Conservation (phyloP, 257 asterid species). For the Paulownia fortunei region DNA sequence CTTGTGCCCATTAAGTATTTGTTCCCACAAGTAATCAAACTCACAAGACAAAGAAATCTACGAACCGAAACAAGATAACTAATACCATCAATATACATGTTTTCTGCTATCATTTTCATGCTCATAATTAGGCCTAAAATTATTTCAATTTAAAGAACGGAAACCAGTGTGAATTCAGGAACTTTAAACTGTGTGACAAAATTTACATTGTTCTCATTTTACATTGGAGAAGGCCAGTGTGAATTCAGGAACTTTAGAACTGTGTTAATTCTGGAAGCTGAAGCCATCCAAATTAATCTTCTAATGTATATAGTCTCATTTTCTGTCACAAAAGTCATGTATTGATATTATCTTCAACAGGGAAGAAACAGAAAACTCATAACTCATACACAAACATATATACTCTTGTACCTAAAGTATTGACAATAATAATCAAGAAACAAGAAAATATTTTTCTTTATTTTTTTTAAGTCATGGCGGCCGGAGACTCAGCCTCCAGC, state of each 20-base stretch:
- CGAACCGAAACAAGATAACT: too few relatives aligned
- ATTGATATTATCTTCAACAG: not conserved
- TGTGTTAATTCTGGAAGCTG: not conserved
- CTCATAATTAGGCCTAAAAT: not conserved
- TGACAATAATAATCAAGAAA: not conserved
- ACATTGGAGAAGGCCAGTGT: constrained; percentile 11
- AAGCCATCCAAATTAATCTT: not conserved
- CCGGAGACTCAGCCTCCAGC: constrained; percentile 24
- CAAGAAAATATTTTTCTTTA: not conserved
- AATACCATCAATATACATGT: not conserved
- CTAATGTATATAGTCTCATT: not conserved
- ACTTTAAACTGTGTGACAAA: not conserved
- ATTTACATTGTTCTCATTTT: not conserved
- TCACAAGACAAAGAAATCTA: not conserved
- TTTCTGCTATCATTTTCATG: not conserved
- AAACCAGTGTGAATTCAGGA: constrained; percentile 15
- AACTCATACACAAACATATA: not conserved
- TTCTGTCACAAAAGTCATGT: not conserved
- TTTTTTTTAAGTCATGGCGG: constrained; percentile 18
- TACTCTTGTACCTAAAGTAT: not conserved
- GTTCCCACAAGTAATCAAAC: too few relatives aligned
- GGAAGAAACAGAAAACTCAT: not conserved
- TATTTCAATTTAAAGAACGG: not conserved
- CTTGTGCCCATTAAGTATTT: too few relatives aligned
- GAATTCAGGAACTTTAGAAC: constrained; percentile 9